Evolutionary conservation across 1,139 yeast species (phyloP).

Genomic region (Magnusiomyces fungicola): DNA sequence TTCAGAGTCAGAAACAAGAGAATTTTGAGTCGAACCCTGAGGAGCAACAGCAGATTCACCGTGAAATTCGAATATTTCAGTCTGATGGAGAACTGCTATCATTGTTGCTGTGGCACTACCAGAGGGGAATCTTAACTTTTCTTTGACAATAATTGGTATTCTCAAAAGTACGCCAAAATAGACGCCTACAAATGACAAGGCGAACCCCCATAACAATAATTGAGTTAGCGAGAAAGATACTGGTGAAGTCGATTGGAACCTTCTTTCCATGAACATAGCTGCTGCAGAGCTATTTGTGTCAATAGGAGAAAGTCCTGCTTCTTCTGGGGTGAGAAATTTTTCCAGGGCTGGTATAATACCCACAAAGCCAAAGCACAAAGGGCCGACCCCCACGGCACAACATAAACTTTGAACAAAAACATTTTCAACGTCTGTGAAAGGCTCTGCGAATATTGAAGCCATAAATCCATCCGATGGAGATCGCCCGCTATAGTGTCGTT

Average conservation of each 20-base stretch:
- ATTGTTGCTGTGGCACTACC: slow-evolving; percentile 95
- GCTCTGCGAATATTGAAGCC: slow-evolving; percentile 36
- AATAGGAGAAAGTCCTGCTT: slow-evolving; percentile 50
- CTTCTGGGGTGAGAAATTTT: slow-evolving; percentile 69
- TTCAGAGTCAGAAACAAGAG: no score
- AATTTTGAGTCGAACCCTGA: background rate
- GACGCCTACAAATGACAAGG: slow-evolving; percentile 88
- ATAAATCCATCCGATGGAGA: background rate
- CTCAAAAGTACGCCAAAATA: slow-evolving; percentile 89
- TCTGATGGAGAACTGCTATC: slow-evolving; percentile 77
- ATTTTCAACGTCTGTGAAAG: slow-evolving; percentile 84
- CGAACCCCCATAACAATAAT: slow-evolving; percentile 72
- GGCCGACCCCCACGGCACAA: slow-evolving; percentile 97
- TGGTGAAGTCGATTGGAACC: slow-evolving; percentile 28
- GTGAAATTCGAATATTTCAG: slow-evolving; percentile 12
- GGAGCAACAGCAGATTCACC: background rate
- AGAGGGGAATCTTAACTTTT: slow-evolving; percentile 85
- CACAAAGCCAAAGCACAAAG: slow-evolving; percentile 86
- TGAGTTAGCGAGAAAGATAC: slow-evolving; percentile 36
- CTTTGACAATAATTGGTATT: slow-evolving; percentile 74
- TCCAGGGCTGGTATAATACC: slow-evolving; percentile 98
- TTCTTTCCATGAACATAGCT: background rate
- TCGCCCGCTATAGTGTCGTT: slow-evolving; percentile 18
- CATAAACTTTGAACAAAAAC: slow-evolving; percentile 89
- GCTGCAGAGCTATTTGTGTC: slow-evolving; percentile 8